Evolutionary conservation across 1,139 yeast species (phyloP), one percentile per base, ranked within the genome.

Genomic region (Saccharomycopsis crataegensis): DNA sequence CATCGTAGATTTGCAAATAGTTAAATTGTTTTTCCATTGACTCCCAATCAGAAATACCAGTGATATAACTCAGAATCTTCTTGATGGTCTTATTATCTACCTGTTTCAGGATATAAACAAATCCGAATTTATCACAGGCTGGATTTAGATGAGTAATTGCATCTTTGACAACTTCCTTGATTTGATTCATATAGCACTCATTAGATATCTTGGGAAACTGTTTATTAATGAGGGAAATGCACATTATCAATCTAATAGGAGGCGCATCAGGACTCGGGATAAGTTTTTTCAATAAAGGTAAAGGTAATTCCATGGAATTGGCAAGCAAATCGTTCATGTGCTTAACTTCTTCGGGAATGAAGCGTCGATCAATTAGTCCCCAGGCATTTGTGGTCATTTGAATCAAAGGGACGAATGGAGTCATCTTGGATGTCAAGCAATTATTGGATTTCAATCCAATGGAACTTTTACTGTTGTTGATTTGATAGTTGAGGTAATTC

Each of bases 371-470:
- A 41, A 72, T 59, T 17, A 73, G 58, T 11, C 63, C 62, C 83
- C 85, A 78, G 0, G 75, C 76, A 57, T 76, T 80, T 1, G 77
- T 70, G 0, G 86, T 76, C 57, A 79, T 65, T 61, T 78, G 81
- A 46, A 68, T 68, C 33, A 77, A 59, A 8, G 78, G 74, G 1
- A 76, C 65, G 1, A 50, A 41, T 9, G 17, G n/a, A 11, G 11
- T 36, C 38, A 34, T 50, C 34, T 8, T 22, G 17, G 28, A 32
- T n/a, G 28, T 47, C n/a, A 38, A n/a, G 16, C 43, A n/a, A 40
- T 7, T 38, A 31, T 31, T 17, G 40, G 40, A 11, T n/a, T 40
- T n/a, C 9, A 17, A 40, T 6, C 28, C 45, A 40, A 22, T 7
- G 3, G 11, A n/a, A 36, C n/a, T 11, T 2, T 36, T n/a, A 36